Evolutionary conservation across 306 rosid genomes (phyloP), one percentile per base, ranked within the genome.

Genomic region (Prunus mira): DNA sequence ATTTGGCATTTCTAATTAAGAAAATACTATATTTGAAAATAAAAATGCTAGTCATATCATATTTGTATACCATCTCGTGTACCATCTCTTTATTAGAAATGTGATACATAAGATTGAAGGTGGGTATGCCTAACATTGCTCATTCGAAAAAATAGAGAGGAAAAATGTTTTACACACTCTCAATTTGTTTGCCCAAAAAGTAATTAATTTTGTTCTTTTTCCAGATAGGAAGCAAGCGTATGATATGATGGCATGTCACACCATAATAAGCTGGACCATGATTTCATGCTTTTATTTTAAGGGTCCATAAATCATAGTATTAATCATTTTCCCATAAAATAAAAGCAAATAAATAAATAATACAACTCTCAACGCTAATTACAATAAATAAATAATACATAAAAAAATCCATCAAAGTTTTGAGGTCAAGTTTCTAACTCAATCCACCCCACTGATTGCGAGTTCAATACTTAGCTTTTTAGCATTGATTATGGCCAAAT

Each of bases 401-500:
- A 56, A 45, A 32, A 38, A 67, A 54, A 82, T 61, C 65, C 58
- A 74, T 54, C 10, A 49, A 17, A 30, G 28, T 25, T 25, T 6
- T 56, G 75, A 72, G 82, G 76, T 74, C 65, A 71, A 54, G 60
- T 68, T 83, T 76, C 77, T 65, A 38, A 15, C 63, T 68, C 81
- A 79, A 50, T 38, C 83, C 80, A 72, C 63, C 80, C 67, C 83
- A 75, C 72, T 81, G 78, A 87, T 81, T 77, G 81, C 78, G 73
- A 77, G 76, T 70, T 80, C 74, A 77, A 78, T 81, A 30, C 75
- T 78, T 65, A 30, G 69, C 84, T 83, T 87, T 76, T 43, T 66
- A 46, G 80, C 89, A 81, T 82, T 80, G 68, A 82, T 80, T 72
- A 61, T 71, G 58, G 56, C 54, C 30, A 51, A 15, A 71, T 81